Conservation (phyloP, 768 basidiomycete species). For the Kwoniella mangroviensis region DNA sequence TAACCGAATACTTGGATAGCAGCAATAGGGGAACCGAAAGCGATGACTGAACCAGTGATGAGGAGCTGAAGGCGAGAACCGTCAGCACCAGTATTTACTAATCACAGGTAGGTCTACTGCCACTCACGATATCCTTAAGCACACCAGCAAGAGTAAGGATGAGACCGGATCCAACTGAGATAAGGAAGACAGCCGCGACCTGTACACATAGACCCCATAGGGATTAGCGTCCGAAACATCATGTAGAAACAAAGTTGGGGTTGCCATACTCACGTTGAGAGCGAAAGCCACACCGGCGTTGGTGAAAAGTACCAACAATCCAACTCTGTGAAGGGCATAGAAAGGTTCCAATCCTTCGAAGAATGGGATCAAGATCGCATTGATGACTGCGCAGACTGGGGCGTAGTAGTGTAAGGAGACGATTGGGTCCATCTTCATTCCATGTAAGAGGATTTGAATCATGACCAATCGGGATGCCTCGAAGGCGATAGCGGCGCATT, state of each 20-base stretch:
- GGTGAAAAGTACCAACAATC: conserved; percentile 72
- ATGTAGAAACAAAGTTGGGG: too few species aligned
- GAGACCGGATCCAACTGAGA: conserved; percentile 75
- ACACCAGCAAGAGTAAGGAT: conserved; percentile 94
- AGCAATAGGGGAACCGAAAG: conserved; percentile 80
- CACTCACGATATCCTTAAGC: conserved; percentile 69
- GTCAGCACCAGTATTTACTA: too few species aligned
- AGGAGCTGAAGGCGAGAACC: conserved; percentile 63
- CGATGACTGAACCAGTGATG: conserved; percentile 83
- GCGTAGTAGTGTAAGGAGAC: conserved; percentile 77
- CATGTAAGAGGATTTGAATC: conserved; percentile 93
- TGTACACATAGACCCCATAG: background rate
- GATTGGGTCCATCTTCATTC: conserved; percentile 97
- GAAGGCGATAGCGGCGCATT: conserved; percentile 87
- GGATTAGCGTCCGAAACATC: background rate
- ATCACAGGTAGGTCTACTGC: too few species aligned
- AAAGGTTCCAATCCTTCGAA: conserved; percentile 92
- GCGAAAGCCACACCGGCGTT: conserved; percentile 89
- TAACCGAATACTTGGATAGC: conserved; percentile 80
- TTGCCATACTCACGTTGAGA: conserved; percentile 65
- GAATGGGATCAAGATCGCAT: conserved; percentile 82
- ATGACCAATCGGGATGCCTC: conserved; percentile 88
- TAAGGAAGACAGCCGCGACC: conserved; percentile 91
- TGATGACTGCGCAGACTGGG: conserved; percentile 83
- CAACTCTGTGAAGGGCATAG: conserved; percentile 69